These are phyloP conservation scores for Pseudonitzschia multiseries DNA, from an alignment of 108 stramenopile genomes.

Conservation along the genomic window DNA sequence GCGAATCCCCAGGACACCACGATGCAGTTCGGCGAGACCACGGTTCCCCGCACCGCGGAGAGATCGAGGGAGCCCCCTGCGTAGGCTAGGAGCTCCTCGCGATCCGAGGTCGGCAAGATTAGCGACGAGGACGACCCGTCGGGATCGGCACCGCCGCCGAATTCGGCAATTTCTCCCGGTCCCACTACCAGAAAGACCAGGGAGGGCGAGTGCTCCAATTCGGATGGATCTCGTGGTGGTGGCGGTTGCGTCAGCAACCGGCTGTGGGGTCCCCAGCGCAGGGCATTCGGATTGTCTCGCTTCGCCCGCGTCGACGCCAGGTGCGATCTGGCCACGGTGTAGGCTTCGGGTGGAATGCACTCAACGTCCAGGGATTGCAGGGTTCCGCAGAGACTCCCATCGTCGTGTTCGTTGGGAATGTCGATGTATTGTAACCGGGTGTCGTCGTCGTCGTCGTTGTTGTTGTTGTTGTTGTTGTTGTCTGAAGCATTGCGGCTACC, in stretches of 20 bases:
- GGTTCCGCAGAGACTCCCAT: conserved; percentile 38
- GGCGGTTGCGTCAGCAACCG: not conserved
- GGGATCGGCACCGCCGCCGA: not conserved
- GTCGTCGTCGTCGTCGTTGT: not conserved
- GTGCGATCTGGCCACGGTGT: conserved; percentile 49
- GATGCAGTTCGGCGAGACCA: conserved; percentile 64
- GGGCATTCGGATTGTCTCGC: conserved; percentile 31
- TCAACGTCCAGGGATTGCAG: conserved; percentile 31
- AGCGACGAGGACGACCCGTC: not conserved
- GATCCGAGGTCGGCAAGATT: conserved; percentile 38
- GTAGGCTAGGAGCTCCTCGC: conserved; percentile 29
- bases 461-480: not conserved
- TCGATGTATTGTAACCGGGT: conserved; percentile 27
- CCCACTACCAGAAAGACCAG: conserved; percentile 29
- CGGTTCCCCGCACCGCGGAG: conserved; percentile 50
- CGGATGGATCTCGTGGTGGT: not conserved
- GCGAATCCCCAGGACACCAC: conserved; percentile 75
- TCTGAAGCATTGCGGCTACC: not conserved
- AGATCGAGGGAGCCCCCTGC: conserved; percentile 31
- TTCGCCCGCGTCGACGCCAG: conserved; percentile 32
- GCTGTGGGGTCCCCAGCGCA: conserved; percentile 24
- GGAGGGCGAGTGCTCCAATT: not conserved
- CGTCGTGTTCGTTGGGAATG: conserved; percentile 14
- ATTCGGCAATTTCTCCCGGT: conserved; percentile 48
- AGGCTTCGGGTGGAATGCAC: conserved; percentile 58